A percentile compares a stretch with the other conserved stretches of the same genome.
Conservation (phyloP, 768 basidiomycete genomes). For the Mycena capillaripes region DNA sequence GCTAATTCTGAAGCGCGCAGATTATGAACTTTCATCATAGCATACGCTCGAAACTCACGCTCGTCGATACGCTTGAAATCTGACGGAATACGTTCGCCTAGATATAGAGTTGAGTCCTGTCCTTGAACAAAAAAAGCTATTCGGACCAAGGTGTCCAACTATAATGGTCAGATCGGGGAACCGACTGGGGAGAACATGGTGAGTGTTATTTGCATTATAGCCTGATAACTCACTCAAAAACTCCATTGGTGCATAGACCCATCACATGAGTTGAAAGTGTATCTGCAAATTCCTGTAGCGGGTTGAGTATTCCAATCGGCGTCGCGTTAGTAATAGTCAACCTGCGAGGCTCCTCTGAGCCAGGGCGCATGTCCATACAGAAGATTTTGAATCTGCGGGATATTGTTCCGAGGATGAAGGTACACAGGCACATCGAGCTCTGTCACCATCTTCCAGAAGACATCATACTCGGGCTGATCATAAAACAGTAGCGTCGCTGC, state of each 20-base stretch:
- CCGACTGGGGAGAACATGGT: slow-evolving; percentile 45
- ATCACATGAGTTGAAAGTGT: slow-evolving; percentile 56
- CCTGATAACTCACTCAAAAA: slow-evolving; percentile 50
- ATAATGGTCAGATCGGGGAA: slow-evolving; percentile 58
- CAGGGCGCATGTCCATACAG: slow-evolving; percentile 51
- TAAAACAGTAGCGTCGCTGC: slow-evolving; percentile 54
- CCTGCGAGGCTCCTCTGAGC: slow-evolving; percentile 46
- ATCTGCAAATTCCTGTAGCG: slow-evolving; percentile 51
- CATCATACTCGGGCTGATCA: slow-evolving; percentile 55
- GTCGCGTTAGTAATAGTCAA: too few relatives aligned
- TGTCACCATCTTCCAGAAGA: slow-evolving; percentile 54
- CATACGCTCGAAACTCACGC: too few relatives aligned
- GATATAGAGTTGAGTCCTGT: slow-evolving; percentile 25
- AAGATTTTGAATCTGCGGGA: slow-evolving; percentile 41
- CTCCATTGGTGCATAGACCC: slow-evolving; percentile 54
- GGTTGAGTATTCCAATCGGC: not conserved
- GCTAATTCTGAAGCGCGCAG: slow-evolving; percentile 46
- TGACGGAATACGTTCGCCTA: slow-evolving; percentile 56
- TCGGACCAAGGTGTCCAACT: slow-evolving; percentile 54
- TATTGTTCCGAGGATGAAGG: slow-evolving; percentile 52
- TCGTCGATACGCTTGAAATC: slow-evolving; percentile 57
- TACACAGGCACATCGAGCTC: slow-evolving; percentile 57
- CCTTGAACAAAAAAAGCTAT: not conserved
- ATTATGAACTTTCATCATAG: not conserved
- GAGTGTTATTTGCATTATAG: not conserved